Base-by-base conservation (phyloP, 2,329 filamentous ascomycete genomes). In the Camillea tinctor region DNA sequence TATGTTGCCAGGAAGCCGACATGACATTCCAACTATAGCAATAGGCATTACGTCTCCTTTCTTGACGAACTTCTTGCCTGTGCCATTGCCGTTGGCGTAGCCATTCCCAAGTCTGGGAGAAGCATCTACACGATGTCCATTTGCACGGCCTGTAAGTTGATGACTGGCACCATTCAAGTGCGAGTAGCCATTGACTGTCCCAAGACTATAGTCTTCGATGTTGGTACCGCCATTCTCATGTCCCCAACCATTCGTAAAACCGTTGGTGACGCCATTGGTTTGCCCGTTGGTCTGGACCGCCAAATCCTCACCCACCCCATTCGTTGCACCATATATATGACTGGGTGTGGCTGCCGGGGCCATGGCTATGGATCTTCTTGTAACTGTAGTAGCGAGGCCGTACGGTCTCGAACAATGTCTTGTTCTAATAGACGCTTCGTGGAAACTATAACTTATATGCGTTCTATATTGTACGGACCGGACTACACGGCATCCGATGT, bases 21-120 rank as follows among this genome's bases (percentile, higher is more conserved):
- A 76, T 9, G 72, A 69, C 71, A 76, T 75, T 50, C 72, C 73
- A 19, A 76, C 69, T 54, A 73, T 73, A 20, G 74, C 74, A 54
- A 76, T 72, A 26, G 73, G 74, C 63, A 63, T 68, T 9, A 36
- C 5, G 56, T 67, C 68, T 9, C 59, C 53, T 26, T 60, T 66
- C 3, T 62, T 55, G 3, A 22, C 6, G 1, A 61, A 40, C 19
- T 56, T 17, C 19, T 26, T 36, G 26, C 13, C 60, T 65, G 24
- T 21, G 19, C 20, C 40, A 40, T 50, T 50, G 20, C 54, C 54
- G n/a, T 55, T 55, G 36, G 50, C 36, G 11, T 44, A 22, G 8
- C 54, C 22, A 13, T 55, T 24, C 15, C 30, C 21, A 7, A 53
- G 55, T 26, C 55, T 59, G 21, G 60, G 54, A 17, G 36, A 49